These are phyloP conservation scores for Aphanomyces cochlioides DNA, from an alignment of 352 stramenopile species.

Conservation along the genomic window DNA sequence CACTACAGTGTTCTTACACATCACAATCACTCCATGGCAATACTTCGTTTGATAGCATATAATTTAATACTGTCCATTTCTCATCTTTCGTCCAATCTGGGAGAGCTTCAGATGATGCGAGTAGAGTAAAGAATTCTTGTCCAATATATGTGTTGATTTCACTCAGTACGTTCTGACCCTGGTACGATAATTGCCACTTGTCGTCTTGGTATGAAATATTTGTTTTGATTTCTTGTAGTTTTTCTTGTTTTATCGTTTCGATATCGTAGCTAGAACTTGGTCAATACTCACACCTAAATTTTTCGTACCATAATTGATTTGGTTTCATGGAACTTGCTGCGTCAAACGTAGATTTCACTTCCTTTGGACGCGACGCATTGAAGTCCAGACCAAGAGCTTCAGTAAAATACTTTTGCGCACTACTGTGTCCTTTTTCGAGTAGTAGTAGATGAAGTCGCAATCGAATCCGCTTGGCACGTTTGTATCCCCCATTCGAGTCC, in stretches of 20 bases:
- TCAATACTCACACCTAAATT: neutral
- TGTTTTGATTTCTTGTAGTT: neutral
- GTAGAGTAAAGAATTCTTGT: slow-evolving; percentile 2
- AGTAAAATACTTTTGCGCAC: slow-evolving; percentile 5
- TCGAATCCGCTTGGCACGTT: slow-evolving; percentile 9
- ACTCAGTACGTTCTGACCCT: neutral
- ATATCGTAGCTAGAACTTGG: slow-evolving; percentile 14
- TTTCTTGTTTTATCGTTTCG: slow-evolving; percentile 1
- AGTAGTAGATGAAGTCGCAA: slow-evolving; percentile 17
- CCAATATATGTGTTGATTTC: slow-evolving; percentile 3
- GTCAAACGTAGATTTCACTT: neutral
- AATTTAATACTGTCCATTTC: neutral
- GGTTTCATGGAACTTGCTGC: neutral
- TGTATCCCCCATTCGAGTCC: neutral
- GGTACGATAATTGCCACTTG: neutral
- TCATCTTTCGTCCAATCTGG: neutral
- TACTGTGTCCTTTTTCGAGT: slow-evolving; percentile 3
- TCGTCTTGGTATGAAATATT: neutral
- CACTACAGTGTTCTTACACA: neutral
- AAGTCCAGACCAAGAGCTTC: slow-evolving; percentile 2
- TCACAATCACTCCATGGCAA: slow-evolving; percentile 24
- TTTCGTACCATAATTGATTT: slow-evolving; percentile 1
- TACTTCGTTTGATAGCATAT: neutral
- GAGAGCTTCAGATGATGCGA: neutral
- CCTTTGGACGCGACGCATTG: neutral